phyloP scores from a whole-genome alignment of 176 grass and related monocot genomes.

The Alopecurus myosuroides region DNA sequence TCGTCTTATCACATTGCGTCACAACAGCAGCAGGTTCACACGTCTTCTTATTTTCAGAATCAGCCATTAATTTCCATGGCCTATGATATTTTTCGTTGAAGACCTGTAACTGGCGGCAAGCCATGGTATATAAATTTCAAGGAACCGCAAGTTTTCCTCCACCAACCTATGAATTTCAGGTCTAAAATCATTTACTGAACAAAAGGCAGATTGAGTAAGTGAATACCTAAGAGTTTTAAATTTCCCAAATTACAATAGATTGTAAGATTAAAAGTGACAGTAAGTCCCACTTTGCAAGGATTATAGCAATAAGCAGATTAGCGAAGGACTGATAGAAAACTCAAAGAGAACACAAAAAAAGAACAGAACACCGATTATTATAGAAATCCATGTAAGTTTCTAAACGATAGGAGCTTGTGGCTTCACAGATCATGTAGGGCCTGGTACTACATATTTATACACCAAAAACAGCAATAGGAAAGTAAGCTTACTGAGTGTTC shows the following conservation, averaged over 20 bases:
- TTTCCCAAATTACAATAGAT: background rate
- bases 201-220: background rate
- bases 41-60: slow-evolving; percentile 12
- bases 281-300: no score
- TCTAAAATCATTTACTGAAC: slow-evolving; percentile 41
- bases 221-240: background rate
- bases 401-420: background rate
- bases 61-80: slow-evolving; percentile 21
- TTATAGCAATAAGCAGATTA: background rate
- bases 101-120: slow-evolving; percentile 41
- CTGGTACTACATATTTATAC: background rate
- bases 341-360: background rate
- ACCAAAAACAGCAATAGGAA: background rate
- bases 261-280: no score
- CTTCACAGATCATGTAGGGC: background rate
- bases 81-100: slow-evolving; percentile 50
- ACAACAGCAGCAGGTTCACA: background rate
- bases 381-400: background rate
- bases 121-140: slow-evolving; percentile 57
- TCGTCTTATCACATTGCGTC: background rate
- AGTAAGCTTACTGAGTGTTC: background rate
- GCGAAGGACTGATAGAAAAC: background rate
- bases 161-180: slow-evolving; percentile 48
- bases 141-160: slow-evolving; percentile 63
- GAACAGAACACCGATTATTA: background rate